Evolutionary conservation across 805 yeast genomes (phyloP).

Genomic region (Tetrapisispora arboricola): DNA sequence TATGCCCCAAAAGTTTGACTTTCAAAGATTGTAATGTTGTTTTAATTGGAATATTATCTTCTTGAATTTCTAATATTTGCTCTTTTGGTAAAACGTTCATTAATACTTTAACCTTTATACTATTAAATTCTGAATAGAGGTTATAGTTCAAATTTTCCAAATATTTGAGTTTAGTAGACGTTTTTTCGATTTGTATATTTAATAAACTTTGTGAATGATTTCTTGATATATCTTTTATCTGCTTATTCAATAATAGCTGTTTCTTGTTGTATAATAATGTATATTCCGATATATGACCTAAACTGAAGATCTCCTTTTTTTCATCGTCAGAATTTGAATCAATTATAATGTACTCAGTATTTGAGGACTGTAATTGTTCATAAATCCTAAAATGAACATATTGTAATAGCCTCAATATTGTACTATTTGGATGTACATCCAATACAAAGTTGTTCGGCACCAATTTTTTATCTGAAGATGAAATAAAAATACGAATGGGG

Average conservation of each 20-base stretch:
- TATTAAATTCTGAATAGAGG: constrained; percentile 7
- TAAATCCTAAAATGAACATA: constrained; percentile 12
- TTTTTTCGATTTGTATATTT: constrained; percentile 11
- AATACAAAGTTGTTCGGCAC: constrained; percentile 9
- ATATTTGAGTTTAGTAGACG: constrained; percentile 1
- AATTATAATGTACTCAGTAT: not conserved
- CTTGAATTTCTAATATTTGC: constrained; percentile 5
- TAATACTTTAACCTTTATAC: constrained; percentile 10
- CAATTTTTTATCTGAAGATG: constrained; percentile 2
- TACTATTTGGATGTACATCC: constrained; percentile 15
- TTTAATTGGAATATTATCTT: constrained; percentile 3
- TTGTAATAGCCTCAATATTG: constrained; percentile 15
- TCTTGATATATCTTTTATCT: not conserved
- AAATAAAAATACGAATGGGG: constrained; percentile 1
- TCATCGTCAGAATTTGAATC: constrained; percentile 8
- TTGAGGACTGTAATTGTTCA: constrained; percentile 1
- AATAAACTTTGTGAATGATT: constrained; percentile 3
- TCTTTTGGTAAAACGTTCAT: constrained; percentile 8
- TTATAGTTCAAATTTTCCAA: constrained; percentile 10
- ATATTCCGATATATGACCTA: constrained; percentile 6
- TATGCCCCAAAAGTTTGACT: constrained; percentile 7
- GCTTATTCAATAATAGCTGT: not conserved
- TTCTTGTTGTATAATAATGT: not conserved
- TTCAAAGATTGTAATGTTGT: constrained; percentile 11
- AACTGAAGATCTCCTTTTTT: constrained; percentile 4